Evolutionary conservation across 768 basidiomycete genomes (phyloP), one percentile per base, ranked within the genome.

Genomic region (Tricholoma saponaceum): DNA sequence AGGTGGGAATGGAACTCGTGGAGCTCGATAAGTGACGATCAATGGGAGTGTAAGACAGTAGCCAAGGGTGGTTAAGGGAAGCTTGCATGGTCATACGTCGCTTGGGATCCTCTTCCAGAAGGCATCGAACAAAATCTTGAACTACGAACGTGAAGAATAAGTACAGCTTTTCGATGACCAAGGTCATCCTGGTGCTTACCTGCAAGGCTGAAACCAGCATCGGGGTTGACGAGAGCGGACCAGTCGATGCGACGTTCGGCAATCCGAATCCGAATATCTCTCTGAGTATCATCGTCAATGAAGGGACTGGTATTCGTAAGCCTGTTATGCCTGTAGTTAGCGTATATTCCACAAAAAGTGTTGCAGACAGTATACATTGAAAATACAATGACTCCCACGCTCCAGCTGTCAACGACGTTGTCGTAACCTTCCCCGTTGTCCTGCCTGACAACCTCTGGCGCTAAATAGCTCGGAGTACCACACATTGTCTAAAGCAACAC

Each of bases 381-480:
- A 65, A 89, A 98, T 1, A 98, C 83, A 54, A 98, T 97, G 20
- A 97, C 93, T 5, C 97, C 96, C 10, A 95, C 83, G 47, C 92
- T 95, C 95, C 95, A 99, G 60, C 92, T 93, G 67, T 99, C 97
- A 51, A 98, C 97, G 18, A 89, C 75, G 57, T 87, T 83, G 65
- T 89, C 87, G 66, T 99, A 98, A 2, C 95, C 95, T 56, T 83
- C 75, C 26, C 78, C 72, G 43, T 80, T 75, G 44, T 77, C 70
- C 60, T 88, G 86, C 60, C 74, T 75, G 51, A 98, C 89, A 30
- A 99, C 92, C 64, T 98, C 95, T 1, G 93, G 93, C 0, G 94
- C 95, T 5, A 97, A 85, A 69, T 98, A 98, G 62, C 84, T 86
- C 0, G 96, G 96, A 0, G 97, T 99, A 4, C 96, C 96, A 64